Conservation (phyloP, 805 yeast species). For the Kodamaea jinghongensis region DNA sequence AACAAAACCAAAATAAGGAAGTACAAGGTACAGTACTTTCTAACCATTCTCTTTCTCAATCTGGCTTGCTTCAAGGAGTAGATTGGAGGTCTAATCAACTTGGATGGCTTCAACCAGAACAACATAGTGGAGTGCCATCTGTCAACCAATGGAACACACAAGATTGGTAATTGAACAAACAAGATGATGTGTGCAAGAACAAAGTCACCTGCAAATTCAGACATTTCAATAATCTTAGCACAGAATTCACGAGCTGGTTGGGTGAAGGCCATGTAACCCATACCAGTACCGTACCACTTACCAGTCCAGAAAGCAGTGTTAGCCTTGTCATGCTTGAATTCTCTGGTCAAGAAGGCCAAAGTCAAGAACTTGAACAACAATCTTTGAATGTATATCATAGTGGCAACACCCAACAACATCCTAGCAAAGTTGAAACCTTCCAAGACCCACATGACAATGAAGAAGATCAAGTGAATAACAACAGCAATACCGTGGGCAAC, state of each 20-base stretch:
- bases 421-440: constrained; percentile 89
- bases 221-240: constrained; percentile 91
- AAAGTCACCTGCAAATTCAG: constrained; percentile 96
- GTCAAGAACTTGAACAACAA: constrained; percentile 82
- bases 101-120: constrained; percentile 97
- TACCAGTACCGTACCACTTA: constrained; percentile 94
- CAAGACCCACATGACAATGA: constrained; percentile 94
- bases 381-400: constrained; percentile 86
- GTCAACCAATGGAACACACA: constrained; percentile 84
- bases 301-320: constrained; percentile 99
- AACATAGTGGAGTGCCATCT: constrained; percentile 98
- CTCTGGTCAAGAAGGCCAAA: constrained; percentile 78
- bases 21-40: constrained; percentile 84
- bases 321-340: constrained; percentile 91
- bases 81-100: constrained; percentile 97
- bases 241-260: constrained; percentile 95
- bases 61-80: constrained; percentile 94
- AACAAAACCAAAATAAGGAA: constrained; percentile 67
- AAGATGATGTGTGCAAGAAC: constrained; percentile 85
- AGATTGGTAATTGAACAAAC: constrained; percentile 84
- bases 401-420: constrained; percentile 80
- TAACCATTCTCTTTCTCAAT: constrained; percentile 95
- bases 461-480: constrained; percentile 78
- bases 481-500: constrained; percentile 96
- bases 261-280: constrained; percentile 91